A percentile compares a stretch with the other conserved stretches of the same genome.
Evolutionary conservation across 176 grass and related monocot species (phyloP).

Genomic region (Eragrostis curvula): DNA sequence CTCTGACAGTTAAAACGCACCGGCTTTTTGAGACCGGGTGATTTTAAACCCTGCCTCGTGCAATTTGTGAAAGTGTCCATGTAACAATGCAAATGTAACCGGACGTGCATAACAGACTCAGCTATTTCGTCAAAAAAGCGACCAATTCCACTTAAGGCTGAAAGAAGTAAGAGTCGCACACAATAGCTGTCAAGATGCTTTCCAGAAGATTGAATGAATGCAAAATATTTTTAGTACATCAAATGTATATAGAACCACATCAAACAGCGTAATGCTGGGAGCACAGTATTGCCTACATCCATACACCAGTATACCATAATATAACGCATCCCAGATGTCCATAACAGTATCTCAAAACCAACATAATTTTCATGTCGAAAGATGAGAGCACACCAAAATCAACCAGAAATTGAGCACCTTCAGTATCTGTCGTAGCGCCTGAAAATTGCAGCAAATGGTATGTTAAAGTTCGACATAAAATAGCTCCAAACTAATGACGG

Average conservation of each 20-base stretch:
- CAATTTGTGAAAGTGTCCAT: background rate
- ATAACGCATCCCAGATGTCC: background rate
- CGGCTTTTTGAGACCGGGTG: background rate
- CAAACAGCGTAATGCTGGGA: background rate
- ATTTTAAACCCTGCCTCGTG: background rate
- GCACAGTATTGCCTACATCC: conserved; percentile 20
- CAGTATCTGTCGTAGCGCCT: conserved; percentile 55
- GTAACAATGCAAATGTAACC: background rate
- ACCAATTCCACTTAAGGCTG: background rate
- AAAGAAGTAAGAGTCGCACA: background rate
- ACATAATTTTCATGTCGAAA: conserved; percentile 16
- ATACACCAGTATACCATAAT: background rate
- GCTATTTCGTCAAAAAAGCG: background rate
- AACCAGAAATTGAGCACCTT: conserved; percentile 15
- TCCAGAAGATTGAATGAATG: background rate
- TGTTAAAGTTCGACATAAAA: background rate
- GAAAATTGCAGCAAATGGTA: conserved; percentile 15
- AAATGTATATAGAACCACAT: conserved; percentile 32
- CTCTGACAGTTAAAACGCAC: background rate
- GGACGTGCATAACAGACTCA: background rate
- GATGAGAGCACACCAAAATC: conserved; percentile 21
- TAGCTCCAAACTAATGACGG: background rate
- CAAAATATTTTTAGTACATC: background rate
- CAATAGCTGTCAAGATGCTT: background rate
- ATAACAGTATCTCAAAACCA: conserved; percentile 7